These are phyloP conservation scores for Psilocybe mexicana DNA, from an alignment of 1,284 basidiomycete species.

Conservation along the genomic window DNA sequence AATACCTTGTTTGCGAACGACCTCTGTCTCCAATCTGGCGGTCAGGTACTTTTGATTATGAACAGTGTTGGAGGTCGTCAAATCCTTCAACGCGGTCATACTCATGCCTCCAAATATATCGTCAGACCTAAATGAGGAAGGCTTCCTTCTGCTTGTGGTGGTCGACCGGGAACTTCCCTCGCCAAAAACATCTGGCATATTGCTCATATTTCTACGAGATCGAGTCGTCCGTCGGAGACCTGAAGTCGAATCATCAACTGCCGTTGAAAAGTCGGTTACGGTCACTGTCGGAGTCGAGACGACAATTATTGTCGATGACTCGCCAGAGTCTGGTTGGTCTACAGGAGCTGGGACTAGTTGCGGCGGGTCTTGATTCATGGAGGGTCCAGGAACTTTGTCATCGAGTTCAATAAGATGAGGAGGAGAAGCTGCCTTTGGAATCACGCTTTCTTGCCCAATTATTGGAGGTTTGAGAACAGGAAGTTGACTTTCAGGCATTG, in stretches of 20 bases:
- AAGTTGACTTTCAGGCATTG: not conserved
- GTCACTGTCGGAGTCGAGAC: conserved; percentile 2
- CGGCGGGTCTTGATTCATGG: conserved; percentile 25
- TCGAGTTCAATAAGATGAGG: not conserved
- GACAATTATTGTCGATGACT: not conserved
- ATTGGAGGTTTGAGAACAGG: not conserved
- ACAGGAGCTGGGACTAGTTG: not conserved
- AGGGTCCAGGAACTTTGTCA: conserved; percentile 23
- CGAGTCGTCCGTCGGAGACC: conserved; percentile 53
- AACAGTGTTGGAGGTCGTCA: conserved; percentile 69
- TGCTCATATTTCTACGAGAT: conserved; percentile 41
- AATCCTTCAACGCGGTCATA: conserved; percentile 61
- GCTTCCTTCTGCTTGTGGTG: conserved; percentile 40
- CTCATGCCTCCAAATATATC: conserved; percentile 62
- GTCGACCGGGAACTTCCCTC: conserved; percentile 34
- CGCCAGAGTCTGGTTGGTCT: conserved; percentile 2
- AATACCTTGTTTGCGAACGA: conserved; percentile 68
- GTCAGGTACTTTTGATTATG: conserved; percentile 67
- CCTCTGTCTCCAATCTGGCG: conserved; percentile 59
- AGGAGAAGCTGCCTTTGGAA: not conserved
- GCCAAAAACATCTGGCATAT: conserved; percentile 38
- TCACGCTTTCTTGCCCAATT: not conserved
- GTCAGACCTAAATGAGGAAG: conserved; percentile 37
- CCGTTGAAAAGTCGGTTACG: not conserved
- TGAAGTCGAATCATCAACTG: conserved; percentile 11